phyloP scores from a whole-genome alignment of 2,329 filamentous ascomycete species.

The Pseudocercospora pini-densiflorae region DNA sequence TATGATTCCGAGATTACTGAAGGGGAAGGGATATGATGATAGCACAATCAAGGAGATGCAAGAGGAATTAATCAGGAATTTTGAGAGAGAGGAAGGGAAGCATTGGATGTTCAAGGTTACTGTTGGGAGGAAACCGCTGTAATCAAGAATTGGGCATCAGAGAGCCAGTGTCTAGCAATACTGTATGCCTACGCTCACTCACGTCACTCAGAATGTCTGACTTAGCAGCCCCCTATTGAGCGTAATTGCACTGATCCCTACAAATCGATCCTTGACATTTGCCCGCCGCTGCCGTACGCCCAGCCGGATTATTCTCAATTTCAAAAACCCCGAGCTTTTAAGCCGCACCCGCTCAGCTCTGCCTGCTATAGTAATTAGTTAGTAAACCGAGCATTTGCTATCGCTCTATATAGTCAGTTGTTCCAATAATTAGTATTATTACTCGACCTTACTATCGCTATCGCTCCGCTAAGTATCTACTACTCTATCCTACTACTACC shows the following conservation, averaged over 20 bases:
- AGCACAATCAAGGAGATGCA: constrained; percentile 13
- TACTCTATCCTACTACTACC: too few relatives aligned
- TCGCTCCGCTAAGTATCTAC: too few relatives aligned
- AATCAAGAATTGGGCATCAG: neutral
- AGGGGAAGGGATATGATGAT: constrained; percentile 12
- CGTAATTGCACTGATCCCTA: neutral
- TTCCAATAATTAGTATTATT: too few relatives aligned
- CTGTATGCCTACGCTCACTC: neutral
- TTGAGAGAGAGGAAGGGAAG: constrained; percentile 20
- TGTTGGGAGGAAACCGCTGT: constrained; percentile 17
- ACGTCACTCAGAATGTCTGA: neutral
- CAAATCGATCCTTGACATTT: neutral
- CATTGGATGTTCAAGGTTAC: constrained; percentile 22
- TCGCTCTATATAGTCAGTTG: too few relatives aligned
- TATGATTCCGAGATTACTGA: constrained; percentile 19
- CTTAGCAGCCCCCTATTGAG: neutral
- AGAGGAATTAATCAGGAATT: constrained; percentile 15
- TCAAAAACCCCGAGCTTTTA: too few relatives aligned
- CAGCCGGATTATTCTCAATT: neutral
- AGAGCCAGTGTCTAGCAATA: neutral
- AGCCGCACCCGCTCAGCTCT: too few relatives aligned
- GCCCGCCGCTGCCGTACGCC: neutral
- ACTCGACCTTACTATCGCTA: too few relatives aligned
- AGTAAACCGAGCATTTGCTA: too few relatives aligned
- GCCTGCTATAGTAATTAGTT: too few relatives aligned